Evolutionary conservation across 495 filamentous ascomycete species (phyloP).

Genomic region (Penicillium coffeae): DNA sequence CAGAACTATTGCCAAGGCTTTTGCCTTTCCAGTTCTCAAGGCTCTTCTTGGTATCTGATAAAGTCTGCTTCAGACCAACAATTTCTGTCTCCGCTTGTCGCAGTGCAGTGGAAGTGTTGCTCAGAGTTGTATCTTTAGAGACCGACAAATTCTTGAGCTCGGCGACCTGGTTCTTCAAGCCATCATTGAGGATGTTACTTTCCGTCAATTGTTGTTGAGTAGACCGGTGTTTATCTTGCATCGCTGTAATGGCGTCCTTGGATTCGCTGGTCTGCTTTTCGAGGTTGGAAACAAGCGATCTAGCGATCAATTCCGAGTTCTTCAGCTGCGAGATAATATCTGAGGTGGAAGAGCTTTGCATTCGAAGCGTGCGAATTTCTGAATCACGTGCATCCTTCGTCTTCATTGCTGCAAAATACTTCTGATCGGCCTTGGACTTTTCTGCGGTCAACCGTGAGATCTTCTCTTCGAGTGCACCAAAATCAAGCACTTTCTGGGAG

Average conservation of each 20-base stretch:
- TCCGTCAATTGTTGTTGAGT: slow-evolving; percentile 70
- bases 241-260: slow-evolving; percentile 64
- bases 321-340: slow-evolving; percentile 92
- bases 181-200: slow-evolving; percentile 60
- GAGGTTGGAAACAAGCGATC: slow-evolving; percentile 66
- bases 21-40: slow-evolving; percentile 78
- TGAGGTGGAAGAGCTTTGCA: slow-evolving; percentile 82
- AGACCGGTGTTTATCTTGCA: slow-evolving; percentile 64
- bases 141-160: slow-evolving; percentile 69
- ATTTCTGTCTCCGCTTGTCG: slow-evolving; percentile 71
- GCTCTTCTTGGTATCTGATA: slow-evolving; percentile 71
- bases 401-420: slow-evolving; percentile 94
- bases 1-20: slow-evolving; percentile 70
- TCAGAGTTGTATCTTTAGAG: slow-evolving; percentile 63
- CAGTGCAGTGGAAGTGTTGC: slow-evolving; percentile 52
- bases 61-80: slow-evolving; percentile 65
- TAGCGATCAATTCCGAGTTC: slow-evolving; percentile 66
- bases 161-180: slow-evolving; percentile 67
- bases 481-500: slow-evolving; percentile 80
- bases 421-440: slow-evolving; percentile 94
- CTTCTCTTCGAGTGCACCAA: slow-evolving; percentile 71
- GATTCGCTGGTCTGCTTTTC: slow-evolving; percentile 86
- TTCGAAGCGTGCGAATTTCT: slow-evolving; percentile 71
- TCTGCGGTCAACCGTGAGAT: slow-evolving; percentile 72
- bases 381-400: slow-evolving; percentile 75